Evolutionary conservation across 2,329 filamentous ascomycete species (phyloP), one percentile per base, ranked within the genome.

Genomic region (Cladorrhinum sp.): DNA sequence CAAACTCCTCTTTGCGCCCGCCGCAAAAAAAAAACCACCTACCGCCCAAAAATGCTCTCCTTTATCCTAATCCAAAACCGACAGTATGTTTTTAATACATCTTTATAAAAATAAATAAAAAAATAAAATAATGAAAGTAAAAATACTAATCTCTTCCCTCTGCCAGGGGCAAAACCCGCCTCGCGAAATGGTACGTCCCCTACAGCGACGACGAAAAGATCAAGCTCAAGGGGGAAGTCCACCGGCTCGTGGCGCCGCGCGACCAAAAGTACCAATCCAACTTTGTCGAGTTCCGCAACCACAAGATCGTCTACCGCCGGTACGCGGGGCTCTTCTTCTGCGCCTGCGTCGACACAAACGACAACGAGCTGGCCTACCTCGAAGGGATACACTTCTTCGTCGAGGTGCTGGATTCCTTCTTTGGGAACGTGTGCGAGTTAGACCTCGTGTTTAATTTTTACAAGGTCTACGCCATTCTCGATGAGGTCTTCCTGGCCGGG

Each of bases 211-310:
- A 98, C 76, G 92, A 99, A 76, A 99, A 99, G 82, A 91, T 99
- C 76, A 97, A 96, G 79, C 83, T 99, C 71, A 99, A 99, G 78
- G 95, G 95, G 83, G 95, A 99, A 81, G 91, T 98, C 70, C 95
- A 99, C 82, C 93, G 95, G 65, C 92, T 99, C 68, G 94, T 99
- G 64, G 95, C 95, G 0, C 95, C 95, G 6, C 91, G 95, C 73
- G 95, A 99, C 78, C 95, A 99, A 75, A 99, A 99, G 75, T 96
- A 99, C 82, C 95, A 99, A 76, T 96, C 92, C 79, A 99, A 99
- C 80, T 99, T 99, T 73, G 95, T 99, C 82, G 95, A 99, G 79
- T 89, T 90, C 80, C 90, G 91, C 67, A 91, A 92, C 78, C 92
- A 94, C 74, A 98, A 97, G 80, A 90, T 99, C 70, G 92, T 99